Evolutionary conservation across 1,139 yeast species (phyloP), one percentile per base, ranked within the genome.

Genomic region (Protomyces arabidopsidicola): DNA sequence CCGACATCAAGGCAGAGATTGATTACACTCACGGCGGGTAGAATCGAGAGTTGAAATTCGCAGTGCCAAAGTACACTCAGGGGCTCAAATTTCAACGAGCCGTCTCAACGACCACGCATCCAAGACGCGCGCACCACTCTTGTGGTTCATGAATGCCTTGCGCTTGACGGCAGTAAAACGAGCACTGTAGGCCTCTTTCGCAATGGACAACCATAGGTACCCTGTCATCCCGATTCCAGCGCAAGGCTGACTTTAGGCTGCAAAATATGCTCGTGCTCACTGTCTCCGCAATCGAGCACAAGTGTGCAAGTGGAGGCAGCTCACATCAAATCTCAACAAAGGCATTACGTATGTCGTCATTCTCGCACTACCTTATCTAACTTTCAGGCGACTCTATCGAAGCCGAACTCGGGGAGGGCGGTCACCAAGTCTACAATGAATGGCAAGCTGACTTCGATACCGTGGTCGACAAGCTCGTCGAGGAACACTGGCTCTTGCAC

Each of bases 1-100:
- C 38, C 10, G 53, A 52, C 2, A 34, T 52, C 45, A 58, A 45
- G 56, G 55, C 55, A 8, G 62, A 38, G 38, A 58, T 58, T 10
- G 51, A 34, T 14, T 16, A 22, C 16, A 45, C 56, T 31, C 62
- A 58, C 42, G 62, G 62, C 14, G 62, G 56, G 12, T 22, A 42
- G 48, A n/a, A 10, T 36, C 31, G 6, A 27, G 31, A 3, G 31
- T 27, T 2, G 31, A 27, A 27, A 27, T 27, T 4, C 6, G 31
- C 31, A 27, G 31, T 27, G 31, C 31, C 4, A 27, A 27, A 5
- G 31, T 27, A 27, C 4, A 27, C 6, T 27, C 31, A 27, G 31
- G 31, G 31, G 31, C 31, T 27, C 31, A 27, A 2, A 27, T 27
- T 27, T 27, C 6, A 27, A 5, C 4, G 6, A 8, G 31, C 31